Conservation (phyloP, 1,284 basidiomycete genomes). For the Ceratobasidium sp. region DNA sequence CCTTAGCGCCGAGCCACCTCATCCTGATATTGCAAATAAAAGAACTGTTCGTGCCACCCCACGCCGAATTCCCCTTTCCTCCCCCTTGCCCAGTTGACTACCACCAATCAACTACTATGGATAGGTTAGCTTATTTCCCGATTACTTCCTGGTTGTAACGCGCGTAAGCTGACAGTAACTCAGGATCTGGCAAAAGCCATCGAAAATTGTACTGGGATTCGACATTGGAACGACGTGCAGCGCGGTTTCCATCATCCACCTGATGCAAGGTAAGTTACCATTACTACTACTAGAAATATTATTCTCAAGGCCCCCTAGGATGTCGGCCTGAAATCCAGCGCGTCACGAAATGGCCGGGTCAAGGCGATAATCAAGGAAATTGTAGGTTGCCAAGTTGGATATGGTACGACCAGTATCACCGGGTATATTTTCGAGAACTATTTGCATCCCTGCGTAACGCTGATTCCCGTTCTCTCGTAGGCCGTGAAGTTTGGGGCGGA, state of each 20-base stretch:
- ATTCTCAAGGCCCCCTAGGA: background rate
- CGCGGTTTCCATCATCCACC: conserved; percentile 5
- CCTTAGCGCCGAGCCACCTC: too few relatives aligned
- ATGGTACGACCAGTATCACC: background rate
- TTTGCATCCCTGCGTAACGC: too few relatives aligned
- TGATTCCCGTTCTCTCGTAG: background rate
- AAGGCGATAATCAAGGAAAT: background rate
- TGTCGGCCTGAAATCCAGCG: conserved; percentile 1
- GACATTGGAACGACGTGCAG: conserved; percentile 30
- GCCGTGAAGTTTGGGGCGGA: conserved; percentile 17
- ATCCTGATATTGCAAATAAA: too few relatives aligned
- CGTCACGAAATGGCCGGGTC: conserved; percentile 21
- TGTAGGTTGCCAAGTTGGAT: conserved; percentile 15
- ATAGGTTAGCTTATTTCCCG: too few relatives aligned
- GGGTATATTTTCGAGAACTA: background rate
- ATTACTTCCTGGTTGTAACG: too few relatives aligned
- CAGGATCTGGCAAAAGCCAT: background rate
- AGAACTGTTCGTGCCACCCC: too few relatives aligned
- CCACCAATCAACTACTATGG: too few relatives aligned
- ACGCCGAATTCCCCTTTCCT: too few relatives aligned
- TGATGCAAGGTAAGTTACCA: background rate
- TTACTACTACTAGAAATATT: background rate
- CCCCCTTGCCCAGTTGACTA: too few relatives aligned
- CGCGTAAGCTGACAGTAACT: background rate
- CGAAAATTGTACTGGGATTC: conserved; percentile 10